phyloP scores from a whole-genome alignment of 805 yeast genomes.

The Debaryomyces tyrocola region DNA sequence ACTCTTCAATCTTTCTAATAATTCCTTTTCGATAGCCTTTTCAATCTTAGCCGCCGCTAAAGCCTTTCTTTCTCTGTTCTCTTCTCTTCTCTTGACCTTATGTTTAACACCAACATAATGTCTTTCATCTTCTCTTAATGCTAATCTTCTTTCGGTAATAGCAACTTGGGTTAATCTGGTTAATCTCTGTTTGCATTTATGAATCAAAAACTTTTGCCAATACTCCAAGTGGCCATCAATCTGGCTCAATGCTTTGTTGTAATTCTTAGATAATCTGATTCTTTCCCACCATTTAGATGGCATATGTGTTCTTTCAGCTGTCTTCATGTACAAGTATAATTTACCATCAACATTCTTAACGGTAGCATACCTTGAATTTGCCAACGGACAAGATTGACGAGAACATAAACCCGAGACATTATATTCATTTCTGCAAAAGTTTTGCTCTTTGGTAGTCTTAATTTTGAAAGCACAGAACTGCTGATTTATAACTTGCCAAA shows the following conservation, averaged over 20 bases:
- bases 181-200: slow-evolving; percentile 94
- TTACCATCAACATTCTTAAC: slow-evolving; percentile 78
- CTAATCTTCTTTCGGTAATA: slow-evolving; percentile 90
- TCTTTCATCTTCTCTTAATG: slow-evolving; percentile 87
- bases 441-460: slow-evolving; percentile 84
- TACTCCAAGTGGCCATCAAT: slow-evolving; percentile 83
- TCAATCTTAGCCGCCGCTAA: slow-evolving; percentile 95
- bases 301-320: slow-evolving; percentile 95
- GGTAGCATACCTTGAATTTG: slow-evolving; percentile 89
- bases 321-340: slow-evolving; percentile 87
- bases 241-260: slow-evolving; percentile 82
- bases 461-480: slow-evolving; percentile 94
- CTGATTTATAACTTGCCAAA: slow-evolving; percentile 96
- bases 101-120: slow-evolving; percentile 90
- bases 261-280: slow-evolving; percentile 85
- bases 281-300: slow-evolving; percentile 96
- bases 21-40: slow-evolving; percentile 93
- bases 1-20: slow-evolving; percentile 89
- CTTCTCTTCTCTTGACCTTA: slow-evolving; percentile 93
- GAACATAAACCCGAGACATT: slow-evolving; percentile 93
- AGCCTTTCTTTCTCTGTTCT: slow-evolving; percentile 93
- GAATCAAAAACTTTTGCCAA: slow-evolving; percentile 90
- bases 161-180: slow-evolving; percentile 95
- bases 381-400: slow-evolving; percentile 93
- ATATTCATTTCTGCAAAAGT: slow-evolving; percentile 93